Base-by-base conservation (phyloP, 306 rosid genomes). In the Hippophae gyantsensis region DNA sequence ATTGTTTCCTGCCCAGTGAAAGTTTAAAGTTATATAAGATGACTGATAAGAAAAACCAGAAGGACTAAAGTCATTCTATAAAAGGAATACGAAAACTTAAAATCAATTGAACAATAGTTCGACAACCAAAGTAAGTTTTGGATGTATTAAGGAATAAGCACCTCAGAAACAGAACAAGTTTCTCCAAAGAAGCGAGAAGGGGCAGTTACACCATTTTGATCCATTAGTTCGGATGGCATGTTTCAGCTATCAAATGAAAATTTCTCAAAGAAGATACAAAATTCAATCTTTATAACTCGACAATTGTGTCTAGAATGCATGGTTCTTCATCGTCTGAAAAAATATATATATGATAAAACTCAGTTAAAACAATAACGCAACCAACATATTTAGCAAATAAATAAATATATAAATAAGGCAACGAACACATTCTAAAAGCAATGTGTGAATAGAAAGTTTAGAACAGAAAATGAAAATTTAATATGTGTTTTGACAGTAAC, bases 161-260 rank as follows among this genome's bases (percentile, higher is more conserved):
- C 95, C 85, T 84, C 89, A 23, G 89, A 72, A 68, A 80, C 61
- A 78, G 75, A 80, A 62, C 79, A 62, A 46, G 77, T 51, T 54
- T 82, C 95, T 56, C 78, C 89, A 71, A 67, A 87, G 66, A 69
- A 69, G 68, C 69, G 92, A 26, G 92, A 62, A 48, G 92, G 71
- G 74, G 83, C 78, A 56, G 89, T 57, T 42, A 73, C 79, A 48
- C 82, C 82, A 73, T 85, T 78, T 61, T 80, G 82, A 59, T 80
- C 84, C 87, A 72, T 80, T 56, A 82, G 42, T 76, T 87, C 85
- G 68, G 74, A 87, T 74, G 89, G 89, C 95, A 87, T 87, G 64
- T 77, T 72, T 75, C 70, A 67, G 72, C 69, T 70, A 63, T 40
- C 6, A 65, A 68, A 72, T 50, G 66, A 60, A 68, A 67, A 57